phyloP scores from a whole-genome alignment of 768 basidiomycete species.

The Hygrophorus pudorinus region DNA sequence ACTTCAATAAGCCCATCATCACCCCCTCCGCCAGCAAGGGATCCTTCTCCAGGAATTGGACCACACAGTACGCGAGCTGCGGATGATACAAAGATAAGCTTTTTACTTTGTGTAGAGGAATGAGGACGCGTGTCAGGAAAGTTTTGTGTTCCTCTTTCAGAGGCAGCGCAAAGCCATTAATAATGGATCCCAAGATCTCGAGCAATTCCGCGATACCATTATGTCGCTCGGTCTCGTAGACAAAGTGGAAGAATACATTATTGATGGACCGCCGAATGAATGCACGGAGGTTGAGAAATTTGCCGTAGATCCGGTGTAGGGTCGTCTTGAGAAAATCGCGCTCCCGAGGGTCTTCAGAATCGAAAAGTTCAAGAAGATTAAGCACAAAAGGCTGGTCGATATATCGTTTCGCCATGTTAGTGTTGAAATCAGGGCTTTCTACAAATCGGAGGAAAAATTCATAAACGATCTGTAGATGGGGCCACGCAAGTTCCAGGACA shows the following conservation, averaged over 20 bases:
- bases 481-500: conserved; percentile 98
- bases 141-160: conserved; percentile 99
- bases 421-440: conserved; percentile 96
- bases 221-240: conserved; percentile 98
- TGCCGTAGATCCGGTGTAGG: conserved; percentile 97
- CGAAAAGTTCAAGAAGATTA: conserved; percentile 94
- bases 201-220: conserved; percentile 98
- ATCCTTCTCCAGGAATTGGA: conserved; percentile 98
- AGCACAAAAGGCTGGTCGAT: conserved; percentile 95
- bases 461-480: conserved; percentile 98
- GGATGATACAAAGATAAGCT: conserved; percentile 97
- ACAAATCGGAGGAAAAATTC: conserved; percentile 99
- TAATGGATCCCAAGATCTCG: conserved; percentile 97
- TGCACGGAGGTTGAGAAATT: conserved; percentile 96
- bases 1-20: conserved; percentile 90
- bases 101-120: conserved; percentile 97
- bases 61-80: conserved; percentile 98
- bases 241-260: conserved; percentile 98
- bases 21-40: conserved; percentile 88
- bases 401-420: conserved; percentile 93
- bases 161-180: conserved; percentile 97
- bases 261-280: conserved; percentile 99
- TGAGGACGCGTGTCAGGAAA: conserved; percentile 87
- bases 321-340: conserved; percentile 99
- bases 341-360: conserved; percentile 97